phyloP scores from a whole-genome alignment of 2,329 filamentous ascomycete species.

The Monosporascus sp. region DNA sequence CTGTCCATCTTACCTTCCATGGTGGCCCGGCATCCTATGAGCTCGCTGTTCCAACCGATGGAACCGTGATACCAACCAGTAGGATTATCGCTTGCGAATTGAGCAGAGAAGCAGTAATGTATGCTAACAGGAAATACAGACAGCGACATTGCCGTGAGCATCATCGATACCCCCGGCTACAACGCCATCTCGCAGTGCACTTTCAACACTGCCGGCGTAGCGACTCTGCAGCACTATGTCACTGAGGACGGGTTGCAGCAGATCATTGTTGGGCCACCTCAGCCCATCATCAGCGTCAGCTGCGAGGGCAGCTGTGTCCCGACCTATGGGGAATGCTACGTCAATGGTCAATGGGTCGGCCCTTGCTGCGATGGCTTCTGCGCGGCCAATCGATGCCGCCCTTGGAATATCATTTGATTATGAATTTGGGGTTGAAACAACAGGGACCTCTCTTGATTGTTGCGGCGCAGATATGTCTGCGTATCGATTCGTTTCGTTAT shows the following conservation, averaged over 20 bases:
- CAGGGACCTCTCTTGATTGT: too few species aligned
- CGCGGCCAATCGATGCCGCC: conserved; percentile 35
- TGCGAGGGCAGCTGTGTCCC: conserved; percentile 38
- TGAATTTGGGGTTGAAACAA: too few species aligned
- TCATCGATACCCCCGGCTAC: conserved; percentile 39
- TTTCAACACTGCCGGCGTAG: conserved; percentile 33
- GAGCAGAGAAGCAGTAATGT: neutral
- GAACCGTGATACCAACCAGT: conserved; percentile 33
- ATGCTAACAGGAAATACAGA: conserved; percentile 22
- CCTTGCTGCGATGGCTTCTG: conserved; percentile 40
- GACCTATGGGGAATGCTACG: conserved; percentile 34
- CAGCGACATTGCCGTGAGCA: conserved; percentile 32
- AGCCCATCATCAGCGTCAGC: conserved; percentile 36
- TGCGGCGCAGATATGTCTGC: too few species aligned
- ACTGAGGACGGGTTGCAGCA: conserved; percentile 29
- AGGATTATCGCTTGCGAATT: conserved; percentile 2
- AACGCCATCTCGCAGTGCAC: conserved; percentile 36
- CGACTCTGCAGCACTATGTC: conserved; percentile 28
- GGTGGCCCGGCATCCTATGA: conserved; percentile 36
- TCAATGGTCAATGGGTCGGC: conserved; percentile 28
- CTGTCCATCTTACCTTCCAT: conserved; percentile 39
- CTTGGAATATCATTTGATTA: conserved; percentile 22
- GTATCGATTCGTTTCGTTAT: too few species aligned
- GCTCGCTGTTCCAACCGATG: conserved; percentile 37
- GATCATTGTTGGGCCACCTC: conserved; percentile 39